Conservation (phyloP, 768 basidiomycete species). For the Podaxis sp. region DNA sequence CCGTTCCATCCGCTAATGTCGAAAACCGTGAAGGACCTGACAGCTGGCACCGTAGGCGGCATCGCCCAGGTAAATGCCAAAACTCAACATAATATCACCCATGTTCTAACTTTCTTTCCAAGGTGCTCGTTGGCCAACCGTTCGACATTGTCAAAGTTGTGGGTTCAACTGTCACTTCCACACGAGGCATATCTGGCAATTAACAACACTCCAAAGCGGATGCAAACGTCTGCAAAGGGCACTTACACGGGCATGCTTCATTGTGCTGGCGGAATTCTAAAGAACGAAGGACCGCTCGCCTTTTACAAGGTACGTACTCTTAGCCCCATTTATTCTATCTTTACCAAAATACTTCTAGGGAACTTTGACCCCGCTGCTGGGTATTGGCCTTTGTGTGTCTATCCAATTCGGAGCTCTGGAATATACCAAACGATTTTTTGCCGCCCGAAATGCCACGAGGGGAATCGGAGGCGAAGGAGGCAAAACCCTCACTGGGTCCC, state of each 20-base stretch:
- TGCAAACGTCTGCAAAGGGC: constrained; percentile 91
- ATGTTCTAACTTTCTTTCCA: constrained; percentile 17
- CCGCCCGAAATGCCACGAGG: constrained; percentile 51
- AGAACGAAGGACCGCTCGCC: constrained; percentile 87
- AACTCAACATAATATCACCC: constrained; percentile 12
- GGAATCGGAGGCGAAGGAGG: constrained; percentile 71
- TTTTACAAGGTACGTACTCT: constrained; percentile 80
- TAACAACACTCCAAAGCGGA: constrained; percentile 52
- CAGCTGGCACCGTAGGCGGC: constrained; percentile 89
- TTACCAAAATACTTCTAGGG: constrained; percentile 48
- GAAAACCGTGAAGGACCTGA: constrained; percentile 81
- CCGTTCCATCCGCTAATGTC: constrained; percentile 32
- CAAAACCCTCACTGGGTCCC: constrained; percentile 51
- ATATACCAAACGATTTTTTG: constrained; percentile 78
- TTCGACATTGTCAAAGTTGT: constrained; percentile 99
- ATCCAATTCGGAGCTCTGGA: constrained; percentile 95
- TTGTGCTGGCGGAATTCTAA: constrained; percentile 87
- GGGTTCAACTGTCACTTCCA: constrained; percentile 30
- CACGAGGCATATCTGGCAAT: neutral
- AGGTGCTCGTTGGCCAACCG: constrained; percentile 91
- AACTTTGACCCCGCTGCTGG: constrained; percentile 84
- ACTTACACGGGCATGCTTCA: constrained; percentile 87
- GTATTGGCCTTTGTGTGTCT: constrained; percentile 92
- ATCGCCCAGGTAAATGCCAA: constrained; percentile 66
- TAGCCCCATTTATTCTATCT: neutral